Evolutionary conservation across 805 yeast species (phyloP), one percentile per base, ranked within the genome.

Genomic region (Phaffomyces thermotolerans): DNA sequence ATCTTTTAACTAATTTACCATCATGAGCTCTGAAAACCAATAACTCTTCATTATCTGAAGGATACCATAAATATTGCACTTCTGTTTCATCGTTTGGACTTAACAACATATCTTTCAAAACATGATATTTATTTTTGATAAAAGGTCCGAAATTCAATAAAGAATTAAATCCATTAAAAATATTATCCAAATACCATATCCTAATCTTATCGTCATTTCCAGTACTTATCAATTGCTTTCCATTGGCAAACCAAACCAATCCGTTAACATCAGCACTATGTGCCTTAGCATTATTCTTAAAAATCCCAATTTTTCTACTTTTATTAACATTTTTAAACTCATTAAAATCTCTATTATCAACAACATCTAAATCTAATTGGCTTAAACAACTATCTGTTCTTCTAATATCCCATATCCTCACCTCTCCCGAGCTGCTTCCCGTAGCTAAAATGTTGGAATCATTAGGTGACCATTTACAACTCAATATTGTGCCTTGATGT

Each of bases 381-480:
- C 79, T 71, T 22, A 86, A 60, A 53, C 87, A 81, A 31, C 83
- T 73, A 15, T 71, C 68, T 22, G 86, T 76, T 39, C 84, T 65
- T 38, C 98, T 65, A 10, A 88, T 73, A 58, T 90, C 98, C 97
- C 97, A 90, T 0, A 90, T 58, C 41, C 84, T 72, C 8, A 84
- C 80, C 37, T 81, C 81, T 0, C 97, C 96, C 52, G 83, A 87
- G 15, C 77, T 73, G 18, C 91, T 89, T 1, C 95, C 96, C 4
- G 88, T 73, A 0, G 90, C 89, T 2, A 90, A 65, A 4, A 84
- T 48, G 53, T 82, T 64, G 0, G 78, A 63, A 48, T 75, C 66
- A 8, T 66, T 64, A 0, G 95, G 95, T 37, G 84, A 82, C 91
- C 95, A 88, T 54, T 79, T 76, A 27, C 82, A 78, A 24, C 78